Base-by-base conservation (phyloP, 2,329 filamentous ascomycete genomes). In the Hymenoscyphus repandus region DNA sequence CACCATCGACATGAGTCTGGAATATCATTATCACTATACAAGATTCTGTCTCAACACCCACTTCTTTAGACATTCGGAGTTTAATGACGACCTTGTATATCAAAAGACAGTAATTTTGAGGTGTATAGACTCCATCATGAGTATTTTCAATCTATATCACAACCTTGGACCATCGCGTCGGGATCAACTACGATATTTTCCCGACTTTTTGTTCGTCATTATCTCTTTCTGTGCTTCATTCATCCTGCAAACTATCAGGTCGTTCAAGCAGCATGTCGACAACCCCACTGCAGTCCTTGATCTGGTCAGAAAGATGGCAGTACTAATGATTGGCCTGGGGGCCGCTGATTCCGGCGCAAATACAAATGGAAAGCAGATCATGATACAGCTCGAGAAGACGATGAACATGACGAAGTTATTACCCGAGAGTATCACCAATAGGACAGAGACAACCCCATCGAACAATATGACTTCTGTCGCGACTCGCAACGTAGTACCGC, bases 181-280 rank as follows among this genome's bases (percentile, higher is more conserved):
- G 18, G 43, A 36, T n/a, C 43, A 45, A 10, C 31, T 45, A n/a
- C 43, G 31, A 13, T 45, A 36, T 30, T 45, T 36, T 30, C 43
- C 43, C 12, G 31, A 17, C 7, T 45, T 45, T 12, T 30, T 45
- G 27, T 45, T 45, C 18, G 31, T 45, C 17, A 45, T 36, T 17
- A 3, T 45, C 30, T 45, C 43, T 13, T 45, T 45, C 2, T 45
- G 43, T n/a, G 1, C 43, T 1, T 45, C 43, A n/a, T 45, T 45
- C 18, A 12, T 36, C 7, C 15, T 45, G 6, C 13, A 36, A 34
- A 32, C 43, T 1, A 27, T 45, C 30, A 18, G 13, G 12, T 36
- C 32, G 20, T 45, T 34, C 43, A 15, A 13, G 32, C 15, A 9
- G 13, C 32, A 34, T 36, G 32, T n/a, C 43, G n/a, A 7, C 15